Base-by-base conservation (phyloP, 768 basidiomycete species). In the Sutorius australiensis region DNA sequence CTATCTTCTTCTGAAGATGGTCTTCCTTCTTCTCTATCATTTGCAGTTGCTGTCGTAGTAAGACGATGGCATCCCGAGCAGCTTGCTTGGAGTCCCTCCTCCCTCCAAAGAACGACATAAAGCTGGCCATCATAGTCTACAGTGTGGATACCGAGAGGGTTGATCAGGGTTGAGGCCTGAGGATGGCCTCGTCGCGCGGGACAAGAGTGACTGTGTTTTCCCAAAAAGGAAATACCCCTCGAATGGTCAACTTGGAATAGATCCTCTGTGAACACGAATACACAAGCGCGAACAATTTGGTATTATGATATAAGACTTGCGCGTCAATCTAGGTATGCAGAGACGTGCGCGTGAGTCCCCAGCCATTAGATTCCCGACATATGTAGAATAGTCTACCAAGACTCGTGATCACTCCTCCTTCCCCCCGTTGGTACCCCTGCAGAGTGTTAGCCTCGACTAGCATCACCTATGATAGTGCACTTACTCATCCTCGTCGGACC, bases 1-100 rank as follows among this genome's bases (percentile, higher is more conserved):
- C 93, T 59, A 97, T 90, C 84, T 95, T 93, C 83, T 90, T 94
- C 79, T 89, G 87, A 56, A 98, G 75, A 71, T 91, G 80, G 70
- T 98, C 95, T 76, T 98, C 97, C 79, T 95, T 98, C 92, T 98
- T 99, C 82, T 98, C 94, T 61, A 98, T 84, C 86, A 95, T 89
- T 73, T 92, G 83, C 57, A 98, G 80, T 70, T 98, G 94, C 73
- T 95, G 88, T 65, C 95, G 84, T 61, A 99, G 78, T 41, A 80
- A 80, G 54, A 98, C 89, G 70, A 99, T 99, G 44, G 97, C 92
- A 68, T 97, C 92, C 58, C 92, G 81, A 41, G 95, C 87, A 27
- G 86, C 77, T 72, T 88, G 84, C 72, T 89, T 91, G 21, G 91
- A 80, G 66, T 95, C 89, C 61, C 84, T 82, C 58, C 84, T 80